phyloP scores from a whole-genome alignment of 805 yeast species.

The Spathaspora sp. region DNA sequence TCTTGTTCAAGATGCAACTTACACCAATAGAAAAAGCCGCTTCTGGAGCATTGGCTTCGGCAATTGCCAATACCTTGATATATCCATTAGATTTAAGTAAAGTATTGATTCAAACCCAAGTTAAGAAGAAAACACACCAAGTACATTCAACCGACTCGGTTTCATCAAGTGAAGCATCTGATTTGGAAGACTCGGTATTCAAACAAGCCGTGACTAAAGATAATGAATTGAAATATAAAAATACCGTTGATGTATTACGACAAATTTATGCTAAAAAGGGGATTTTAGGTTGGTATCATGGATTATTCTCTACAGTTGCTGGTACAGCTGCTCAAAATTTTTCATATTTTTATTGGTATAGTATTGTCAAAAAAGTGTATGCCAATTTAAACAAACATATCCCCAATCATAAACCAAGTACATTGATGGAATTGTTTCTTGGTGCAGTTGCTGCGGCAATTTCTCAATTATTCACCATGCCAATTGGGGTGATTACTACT shows the following conservation, averaged over 20 bases:
- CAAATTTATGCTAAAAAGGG: constrained; percentile 62
- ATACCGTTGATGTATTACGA: constrained; percentile 58
- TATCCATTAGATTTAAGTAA: constrained; percentile 80
- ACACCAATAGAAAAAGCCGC: constrained; percentile 77
- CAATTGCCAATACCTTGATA: constrained; percentile 71
- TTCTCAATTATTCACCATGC: constrained; percentile 76
- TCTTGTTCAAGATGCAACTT: constrained; percentile 36
- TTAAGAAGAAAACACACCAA: constrained; percentile 20
- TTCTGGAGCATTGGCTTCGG: constrained; percentile 80
- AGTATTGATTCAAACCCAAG: constrained; percentile 74
- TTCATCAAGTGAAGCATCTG: constrained; percentile 9
- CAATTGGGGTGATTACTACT: constrained; percentile 71
- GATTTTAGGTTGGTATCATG: constrained; percentile 65
- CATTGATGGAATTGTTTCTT: constrained; percentile 63
- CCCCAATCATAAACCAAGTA: constrained; percentile 42
- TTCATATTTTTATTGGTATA: constrained; percentile 86
- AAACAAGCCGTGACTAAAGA: constrained; percentile 4
- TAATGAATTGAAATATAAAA: constrained; percentile 42
- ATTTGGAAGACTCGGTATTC: constrained; percentile 17
- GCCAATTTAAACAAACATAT: constrained; percentile 33
- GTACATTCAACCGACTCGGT: constrained; percentile 1
- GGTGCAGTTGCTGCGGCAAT: constrained; percentile 83
- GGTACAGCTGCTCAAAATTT: constrained; percentile 78
- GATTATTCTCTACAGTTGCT: constrained; percentile 60
- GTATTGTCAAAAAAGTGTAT: constrained; percentile 59